Evolutionary conservation across 176 grass and related monocot species (phyloP).

Genomic region (Carex littledalei): DNA sequence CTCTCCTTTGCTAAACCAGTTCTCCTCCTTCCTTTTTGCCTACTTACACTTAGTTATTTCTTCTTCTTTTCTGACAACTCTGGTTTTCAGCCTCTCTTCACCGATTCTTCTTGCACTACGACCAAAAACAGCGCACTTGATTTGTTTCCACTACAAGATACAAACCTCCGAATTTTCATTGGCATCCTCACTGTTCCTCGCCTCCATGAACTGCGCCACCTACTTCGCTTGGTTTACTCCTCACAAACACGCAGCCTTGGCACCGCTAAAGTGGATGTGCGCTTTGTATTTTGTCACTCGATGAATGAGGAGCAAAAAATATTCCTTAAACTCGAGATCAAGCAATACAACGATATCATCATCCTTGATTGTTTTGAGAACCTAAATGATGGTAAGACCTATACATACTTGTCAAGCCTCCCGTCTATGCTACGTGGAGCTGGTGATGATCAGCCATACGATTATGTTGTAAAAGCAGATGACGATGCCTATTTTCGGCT

Average conservation of each 20-base stretch:
- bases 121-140: background rate
- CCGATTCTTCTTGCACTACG: background rate
- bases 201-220: slow-evolving; percentile 29
- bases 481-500: slow-evolving; percentile 60
- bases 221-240: slow-evolving; percentile 35
- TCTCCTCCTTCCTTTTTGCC: slow-evolving; percentile 1
- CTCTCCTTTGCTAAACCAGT: background rate
- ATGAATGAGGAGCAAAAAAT: slow-evolving; percentile 29
- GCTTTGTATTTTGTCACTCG: slow-evolving; percentile 31
- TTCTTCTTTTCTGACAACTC: background rate
- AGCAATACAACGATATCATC: slow-evolving; percentile 42
- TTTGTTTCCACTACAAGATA: background rate
- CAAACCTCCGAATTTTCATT: slow-evolving; percentile 26
- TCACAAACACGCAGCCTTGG: background rate
- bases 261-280: slow-evolving; percentile 12
- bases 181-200: slow-evolving; percentile 36
- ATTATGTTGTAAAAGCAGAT: slow-evolving; percentile 66
- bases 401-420: slow-evolving; percentile 50
- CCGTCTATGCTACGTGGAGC: background rate
- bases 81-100: background rate
- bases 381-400: slow-evolving; percentile 62
- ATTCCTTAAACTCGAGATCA: slow-evolving; percentile 32
- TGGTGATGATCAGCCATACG: slow-evolving; percentile 12
- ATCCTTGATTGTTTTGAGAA: slow-evolving; percentile 71
- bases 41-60: slow-evolving; percentile 1